Evolutionary conservation across 768 basidiomycete species (phyloP).

Genomic region (Boletales sp.): DNA sequence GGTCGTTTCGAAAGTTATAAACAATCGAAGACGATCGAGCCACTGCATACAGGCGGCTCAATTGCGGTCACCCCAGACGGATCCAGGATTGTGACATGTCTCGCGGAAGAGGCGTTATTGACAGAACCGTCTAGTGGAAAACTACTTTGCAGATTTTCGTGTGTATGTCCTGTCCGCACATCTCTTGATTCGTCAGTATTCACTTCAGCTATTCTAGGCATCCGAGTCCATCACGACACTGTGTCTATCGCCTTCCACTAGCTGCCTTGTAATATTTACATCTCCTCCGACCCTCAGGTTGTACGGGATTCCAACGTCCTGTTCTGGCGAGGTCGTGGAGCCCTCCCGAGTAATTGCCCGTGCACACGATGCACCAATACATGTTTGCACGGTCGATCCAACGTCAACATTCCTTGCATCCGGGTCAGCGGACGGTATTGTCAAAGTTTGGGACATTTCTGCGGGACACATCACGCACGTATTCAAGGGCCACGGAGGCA

Average conservation of each 20-base stretch:
- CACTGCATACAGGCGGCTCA: constrained; percentile 87
- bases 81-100: constrained; percentile 75
- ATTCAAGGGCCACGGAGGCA: constrained; percentile 96
- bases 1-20: constrained; percentile 54
- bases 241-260: constrained; percentile 72
- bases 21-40: constrained; percentile 66
- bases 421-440: constrained; percentile 93
- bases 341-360: constrained; percentile 75
- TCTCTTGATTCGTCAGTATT: background rate
- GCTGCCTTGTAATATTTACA: constrained; percentile 77
- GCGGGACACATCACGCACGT: constrained; percentile 91
- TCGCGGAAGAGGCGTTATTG: constrained; percentile 80
- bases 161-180: constrained; percentile 51
- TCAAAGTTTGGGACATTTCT: constrained; percentile 93
- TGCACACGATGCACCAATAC: constrained; percentile 92
- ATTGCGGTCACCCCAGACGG: constrained; percentile 80
- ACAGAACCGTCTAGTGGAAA: constrained; percentile 75
- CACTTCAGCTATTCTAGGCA: constrained; percentile 52
- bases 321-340: constrained; percentile 48
- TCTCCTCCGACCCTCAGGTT: constrained; percentile 77
- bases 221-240: constrained; percentile 81
- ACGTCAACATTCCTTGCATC: constrained; percentile 91
- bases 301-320: constrained; percentile 67
- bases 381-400: constrained; percentile 81
- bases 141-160: constrained; percentile 76